phyloP scores from a whole-genome alignment of 805 yeast genomes.

The Lachancea fermentati region DNA sequence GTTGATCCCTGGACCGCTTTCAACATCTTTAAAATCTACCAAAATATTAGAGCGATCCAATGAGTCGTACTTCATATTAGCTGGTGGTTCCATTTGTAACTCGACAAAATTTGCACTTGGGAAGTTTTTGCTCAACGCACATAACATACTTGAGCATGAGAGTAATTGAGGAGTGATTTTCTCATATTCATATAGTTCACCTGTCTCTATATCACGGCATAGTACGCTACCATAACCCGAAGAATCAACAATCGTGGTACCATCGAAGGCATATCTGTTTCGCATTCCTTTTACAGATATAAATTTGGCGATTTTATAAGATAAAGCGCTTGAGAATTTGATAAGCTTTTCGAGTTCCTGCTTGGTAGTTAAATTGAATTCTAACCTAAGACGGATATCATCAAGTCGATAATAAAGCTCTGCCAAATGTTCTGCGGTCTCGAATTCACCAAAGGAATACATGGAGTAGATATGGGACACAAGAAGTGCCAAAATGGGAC shows the following conservation, averaged over 20 bases:
- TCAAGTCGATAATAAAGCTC: slow-evolving; percentile 52
- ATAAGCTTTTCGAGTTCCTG: slow-evolving; percentile 45
- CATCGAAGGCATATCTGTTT: slow-evolving; percentile 23
- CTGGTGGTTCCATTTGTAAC: slow-evolving; percentile 39
- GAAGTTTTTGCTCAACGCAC: slow-evolving; percentile 68
- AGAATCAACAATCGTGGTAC: slow-evolving; percentile 36
- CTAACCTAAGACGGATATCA: slow-evolving; percentile 49
- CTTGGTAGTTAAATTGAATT: slow-evolving; percentile 46
- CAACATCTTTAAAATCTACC: slow-evolving; percentile 70
- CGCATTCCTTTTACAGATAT: slow-evolving; percentile 41
- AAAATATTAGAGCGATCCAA: slow-evolving; percentile 54
- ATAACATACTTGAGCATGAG: slow-evolving; percentile 61
- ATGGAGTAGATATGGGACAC: slow-evolving; percentile 62
- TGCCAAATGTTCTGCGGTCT: slow-evolving; percentile 52
- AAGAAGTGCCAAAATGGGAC: slow-evolving; percentile 50
- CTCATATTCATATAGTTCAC: slow-evolving; percentile 45
- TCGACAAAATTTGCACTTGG: slow-evolving; percentile 42
- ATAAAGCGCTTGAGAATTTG: slow-evolving; percentile 45
- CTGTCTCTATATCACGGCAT: slow-evolving; percentile 56
- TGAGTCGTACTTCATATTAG: slow-evolving; percentile 42
- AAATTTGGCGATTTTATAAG: slow-evolving; percentile 57
- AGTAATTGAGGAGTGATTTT: slow-evolving; percentile 48
- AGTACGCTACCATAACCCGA: slow-evolving; percentile 64
- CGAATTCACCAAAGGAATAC: slow-evolving; percentile 65
- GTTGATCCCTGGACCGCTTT: slow-evolving; percentile 48